Evolutionary conservation across 2,329 filamentous ascomycete genomes (phyloP), one percentile per base, ranked within the genome.

Genomic region (Coniochaeta hoffmannii): DNA sequence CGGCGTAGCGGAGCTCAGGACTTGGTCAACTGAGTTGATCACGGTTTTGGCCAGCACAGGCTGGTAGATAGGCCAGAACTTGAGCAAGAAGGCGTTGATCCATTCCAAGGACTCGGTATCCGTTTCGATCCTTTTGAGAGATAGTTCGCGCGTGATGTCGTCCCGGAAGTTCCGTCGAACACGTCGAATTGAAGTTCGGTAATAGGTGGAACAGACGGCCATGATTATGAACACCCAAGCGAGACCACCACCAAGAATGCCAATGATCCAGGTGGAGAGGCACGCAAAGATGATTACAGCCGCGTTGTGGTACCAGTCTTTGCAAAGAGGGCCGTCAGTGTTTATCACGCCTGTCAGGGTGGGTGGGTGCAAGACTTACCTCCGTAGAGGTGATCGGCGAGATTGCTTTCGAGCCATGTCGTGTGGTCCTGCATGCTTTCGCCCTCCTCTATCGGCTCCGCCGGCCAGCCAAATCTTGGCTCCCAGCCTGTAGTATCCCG

Each of bases 11-110:
- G 89, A 92, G 67, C 92, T 97, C 56, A 99, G 78, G 53, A 99
- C 91, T 75, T 97, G 94, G 66, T 99, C 94, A 50, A 97, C 94
- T 0, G 92, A 91, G 69, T 86, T 90, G 72, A 97, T 89, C 64
- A 99, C 88, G 22, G 90, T 95, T 63, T 94, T 85, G 58, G 91
- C 93, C 12, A 99, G 82, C 10, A 97, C 90, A 1, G 94, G 94
- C 55, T 94, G 90, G 69, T 96, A 97, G 66, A 99, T 99, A 59
- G 94, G 94, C 94, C 94, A 99, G 75, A 99, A 99, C 70, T 99
- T 99, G 73, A 95, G 85, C 64, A 99, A 70, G 75, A 99, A 99
- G 64, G 90, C 96, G 78, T 99, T 99, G 71, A 99, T 97, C 94
- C 94, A 99, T 71, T 99, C 94, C 51, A 99, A 77, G 56, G 89